Evolutionary conservation across 169 alveolate genomes (phyloP).

Genomic region (Plasmodium chabaudi): DNA sequence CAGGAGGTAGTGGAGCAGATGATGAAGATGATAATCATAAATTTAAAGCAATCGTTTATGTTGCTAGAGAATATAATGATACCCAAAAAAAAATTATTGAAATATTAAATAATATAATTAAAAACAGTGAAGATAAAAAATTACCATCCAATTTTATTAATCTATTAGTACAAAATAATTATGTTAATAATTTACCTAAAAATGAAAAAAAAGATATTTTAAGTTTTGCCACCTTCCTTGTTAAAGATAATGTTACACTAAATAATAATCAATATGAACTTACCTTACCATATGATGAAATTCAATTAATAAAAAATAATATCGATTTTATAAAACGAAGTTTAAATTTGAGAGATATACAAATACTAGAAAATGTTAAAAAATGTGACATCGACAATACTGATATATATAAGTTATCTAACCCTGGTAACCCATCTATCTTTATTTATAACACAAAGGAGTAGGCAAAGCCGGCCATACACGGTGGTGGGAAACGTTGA

Average conservation of each 20-base stretch:
- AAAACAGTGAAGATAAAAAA: conserved; percentile 74
- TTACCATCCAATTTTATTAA: conserved; percentile 56
- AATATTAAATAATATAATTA: conserved; percentile 73
- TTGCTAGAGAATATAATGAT: conserved; percentile 76
- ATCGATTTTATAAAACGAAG: conserved; percentile 68
- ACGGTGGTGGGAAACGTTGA: too few relatives aligned
- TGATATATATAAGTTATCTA: conserved; percentile 76
- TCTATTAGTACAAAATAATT: conserved; percentile 76
- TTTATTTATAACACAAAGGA: conserved; percentile 73
- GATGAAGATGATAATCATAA: conserved; percentile 61
- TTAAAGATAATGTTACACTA: conserved; percentile 85
- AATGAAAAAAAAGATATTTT: conserved; percentile 87
- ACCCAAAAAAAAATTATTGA: conserved; percentile 76
- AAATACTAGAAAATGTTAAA: conserved; percentile 78
- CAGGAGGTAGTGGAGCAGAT: neutral
- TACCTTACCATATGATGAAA: conserved; percentile 81
- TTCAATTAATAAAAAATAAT: conserved; percentile 67
- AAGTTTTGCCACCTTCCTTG: conserved; percentile 90
- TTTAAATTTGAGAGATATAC: conserved; percentile 74
- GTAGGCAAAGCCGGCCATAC: too few relatives aligned
- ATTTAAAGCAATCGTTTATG: conserved; percentile 43
- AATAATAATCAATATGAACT: conserved; percentile 85
- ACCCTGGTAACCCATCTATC: conserved; percentile 86
- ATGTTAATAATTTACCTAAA: conserved; percentile 77
- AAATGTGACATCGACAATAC: conserved; percentile 77